phyloP scores from a whole-genome alignment of 1,284 basidiomycete species.

The Mycosarcoma maydis region DNA sequence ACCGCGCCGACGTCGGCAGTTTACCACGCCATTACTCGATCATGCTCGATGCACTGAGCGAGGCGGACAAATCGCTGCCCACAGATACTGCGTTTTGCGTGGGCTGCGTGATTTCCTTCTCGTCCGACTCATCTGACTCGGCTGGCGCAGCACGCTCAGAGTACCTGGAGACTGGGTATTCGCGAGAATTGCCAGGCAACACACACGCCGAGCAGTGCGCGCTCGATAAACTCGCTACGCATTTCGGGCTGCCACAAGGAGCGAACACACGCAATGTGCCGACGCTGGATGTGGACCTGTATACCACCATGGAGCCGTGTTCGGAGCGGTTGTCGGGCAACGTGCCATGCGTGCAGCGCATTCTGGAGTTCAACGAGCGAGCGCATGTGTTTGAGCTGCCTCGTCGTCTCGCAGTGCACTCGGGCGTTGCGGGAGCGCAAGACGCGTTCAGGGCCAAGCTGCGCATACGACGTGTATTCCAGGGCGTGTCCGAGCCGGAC shows the following conservation, averaged over 20 bases:
- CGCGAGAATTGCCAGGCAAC: slow-evolving; percentile 88
- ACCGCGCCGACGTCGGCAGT: slow-evolving; percentile 7
- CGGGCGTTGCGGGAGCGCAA: background rate
- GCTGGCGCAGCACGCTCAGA: background rate
- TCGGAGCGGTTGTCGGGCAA: slow-evolving; percentile 88
- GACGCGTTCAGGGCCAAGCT: slow-evolving; percentile 5
- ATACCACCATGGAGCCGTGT: slow-evolving; percentile 97
- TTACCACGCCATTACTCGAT: slow-evolving; percentile 66
- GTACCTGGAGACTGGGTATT: slow-evolving; percentile 83
- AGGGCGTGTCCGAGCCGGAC: slow-evolving; percentile 90
- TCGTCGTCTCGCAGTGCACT: background rate
- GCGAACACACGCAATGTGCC: background rate
- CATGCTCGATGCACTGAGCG: slow-evolving; percentile 76
- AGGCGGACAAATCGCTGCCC: slow-evolving; percentile 79
- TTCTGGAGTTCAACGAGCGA: slow-evolving; percentile 72
- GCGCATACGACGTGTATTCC: slow-evolving; percentile 79
- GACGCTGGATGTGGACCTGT: slow-evolving; percentile 74
- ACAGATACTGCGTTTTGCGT: slow-evolving; percentile 90
- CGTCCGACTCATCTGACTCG: slow-evolving; percentile 7
- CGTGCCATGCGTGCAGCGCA: slow-evolving; percentile 83
- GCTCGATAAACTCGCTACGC: slow-evolving; percentile 75
- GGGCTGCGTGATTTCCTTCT: slow-evolving; percentile 81
- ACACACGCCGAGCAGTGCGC: slow-evolving; percentile 98
- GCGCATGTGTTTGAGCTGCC: slow-evolving; percentile 13
- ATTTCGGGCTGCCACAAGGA: slow-evolving; percentile 10